Conservation (phyloP, 768 basidiomycete species). For the Phylloporus sp. region DNA sequence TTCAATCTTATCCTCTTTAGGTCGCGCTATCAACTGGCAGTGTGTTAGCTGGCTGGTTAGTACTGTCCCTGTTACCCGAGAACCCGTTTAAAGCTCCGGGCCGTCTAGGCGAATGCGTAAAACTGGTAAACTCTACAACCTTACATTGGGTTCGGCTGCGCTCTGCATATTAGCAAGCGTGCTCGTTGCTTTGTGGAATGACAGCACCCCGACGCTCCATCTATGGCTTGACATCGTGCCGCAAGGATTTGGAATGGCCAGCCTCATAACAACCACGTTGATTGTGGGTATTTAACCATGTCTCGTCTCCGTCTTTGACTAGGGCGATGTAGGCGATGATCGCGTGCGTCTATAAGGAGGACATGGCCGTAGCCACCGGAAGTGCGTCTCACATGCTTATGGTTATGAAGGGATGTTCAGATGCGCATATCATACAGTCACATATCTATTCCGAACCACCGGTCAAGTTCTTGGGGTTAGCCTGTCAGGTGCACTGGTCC, state of each 20-base stretch:
- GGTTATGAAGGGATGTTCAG: conserved; percentile 7
- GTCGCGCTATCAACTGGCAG: conserved; percentile 81
- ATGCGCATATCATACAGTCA: conserved; percentile 50
- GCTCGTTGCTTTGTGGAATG: conserved; percentile 65
- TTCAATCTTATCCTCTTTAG: conserved; percentile 36
- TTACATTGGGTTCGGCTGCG: conserved; percentile 65
- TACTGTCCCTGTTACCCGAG: conserved; percentile 11
- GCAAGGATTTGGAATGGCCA: conserved; percentile 81
- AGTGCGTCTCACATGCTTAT: conserved; percentile 49
- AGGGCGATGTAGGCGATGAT: conserved; percentile 70
- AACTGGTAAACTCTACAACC: conserved; percentile 80
- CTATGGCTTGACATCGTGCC: conserved; percentile 78
- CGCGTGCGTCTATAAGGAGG: conserved; percentile 70
- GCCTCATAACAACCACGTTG: conserved; percentile 79
- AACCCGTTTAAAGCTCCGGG: conserved; percentile 5
- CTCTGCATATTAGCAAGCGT: conserved; percentile 56
- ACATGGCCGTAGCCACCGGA: conserved; percentile 86
- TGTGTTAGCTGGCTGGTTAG: conserved; percentile 81
- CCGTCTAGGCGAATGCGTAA: conserved; percentile 69
- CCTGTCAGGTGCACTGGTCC: conserved; percentile 78
- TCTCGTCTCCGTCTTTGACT: conserved; percentile 1
- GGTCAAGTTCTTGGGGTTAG: conserved; percentile 96
- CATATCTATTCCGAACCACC: conserved; percentile 89
- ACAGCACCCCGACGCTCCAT: conserved; percentile 54
- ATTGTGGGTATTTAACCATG: conserved; percentile 53